phyloP scores from a whole-genome alignment of 208 protist genomes.

The Balamuthia mandrillaris region DNA sequence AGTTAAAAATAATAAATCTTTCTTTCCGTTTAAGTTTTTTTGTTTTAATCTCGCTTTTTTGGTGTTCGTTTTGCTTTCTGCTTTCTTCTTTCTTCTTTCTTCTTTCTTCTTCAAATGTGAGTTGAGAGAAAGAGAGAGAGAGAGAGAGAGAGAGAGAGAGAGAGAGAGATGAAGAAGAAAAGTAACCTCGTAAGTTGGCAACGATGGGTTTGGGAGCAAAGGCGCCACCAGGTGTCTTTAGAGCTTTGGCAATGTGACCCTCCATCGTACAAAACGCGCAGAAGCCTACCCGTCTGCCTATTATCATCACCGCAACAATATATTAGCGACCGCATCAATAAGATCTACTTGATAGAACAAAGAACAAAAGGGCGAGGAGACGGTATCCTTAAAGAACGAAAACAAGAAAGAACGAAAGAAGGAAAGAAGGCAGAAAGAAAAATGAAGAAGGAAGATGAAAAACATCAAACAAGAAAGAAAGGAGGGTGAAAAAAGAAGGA shows the following conservation, averaged over 20 bases:
- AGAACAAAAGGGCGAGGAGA: too few relatives aligned
- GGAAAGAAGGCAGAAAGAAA: too few relatives aligned
- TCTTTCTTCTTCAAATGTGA: not conserved
- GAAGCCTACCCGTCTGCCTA: conserved; percentile 52
- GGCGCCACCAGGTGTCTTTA: not conserved
- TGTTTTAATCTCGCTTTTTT: not conserved
- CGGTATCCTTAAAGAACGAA: too few relatives aligned
- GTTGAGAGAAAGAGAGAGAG: too few relatives aligned
- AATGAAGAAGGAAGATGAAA: not conserved
- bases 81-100: not conserved
- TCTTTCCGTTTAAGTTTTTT: not conserved
- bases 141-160: too few relatives aligned
- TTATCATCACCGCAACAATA: too few relatives aligned
- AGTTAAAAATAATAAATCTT: not conserved
- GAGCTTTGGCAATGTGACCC: conserved; percentile 39
- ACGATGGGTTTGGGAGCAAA: conserved; percentile 57
- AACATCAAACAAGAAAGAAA: not conserved
- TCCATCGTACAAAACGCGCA: conserved; percentile 68
- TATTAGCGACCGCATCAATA: too few relatives aligned
- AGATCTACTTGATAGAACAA: too few relatives aligned
- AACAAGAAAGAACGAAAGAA: too few relatives aligned
- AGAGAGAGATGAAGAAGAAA: not conserved
- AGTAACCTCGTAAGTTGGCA: conserved; percentile 39
- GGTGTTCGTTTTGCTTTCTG: not conserved
- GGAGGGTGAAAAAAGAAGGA: not conserved